Evolutionary conservation across 768 basidiomycete species (phyloP).

Genomic region (Stropharia rugosoannulata): DNA sequence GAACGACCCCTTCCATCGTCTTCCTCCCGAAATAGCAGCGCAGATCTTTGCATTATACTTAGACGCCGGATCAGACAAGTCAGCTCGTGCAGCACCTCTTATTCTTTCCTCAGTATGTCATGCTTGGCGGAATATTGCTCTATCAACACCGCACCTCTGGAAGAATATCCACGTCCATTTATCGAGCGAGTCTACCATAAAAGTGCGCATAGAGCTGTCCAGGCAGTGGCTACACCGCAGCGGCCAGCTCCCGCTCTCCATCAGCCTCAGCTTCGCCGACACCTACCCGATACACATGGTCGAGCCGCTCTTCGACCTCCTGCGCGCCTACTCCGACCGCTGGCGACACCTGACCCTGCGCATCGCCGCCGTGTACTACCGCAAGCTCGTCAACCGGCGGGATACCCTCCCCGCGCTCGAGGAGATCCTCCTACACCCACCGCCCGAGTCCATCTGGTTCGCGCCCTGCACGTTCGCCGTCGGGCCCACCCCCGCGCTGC

Average conservation of each 20-base stretch:
- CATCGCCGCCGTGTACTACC: neutral
- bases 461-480: neutral
- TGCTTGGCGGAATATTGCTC: conserved; percentile 3
- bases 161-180: neutral
- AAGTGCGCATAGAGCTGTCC: neutral
- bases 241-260: neutral
- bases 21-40: conserved; percentile 2
- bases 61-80: neutral
- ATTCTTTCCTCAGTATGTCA: conserved; percentile 3
- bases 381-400: neutral
- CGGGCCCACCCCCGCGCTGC: neutral
- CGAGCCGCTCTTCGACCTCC: neutral
- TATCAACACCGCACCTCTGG: conserved; percentile 3
- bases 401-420: conserved; percentile 1
- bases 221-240: neutral
- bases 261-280: neutral
- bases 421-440: neutral
- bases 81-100: neutral
- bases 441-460: neutral
- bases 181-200: neutral
- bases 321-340: neutral
- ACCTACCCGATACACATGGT: conserved; percentile 1
- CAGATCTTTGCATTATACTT: conserved; percentile 3
- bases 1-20: conserved; percentile 3
- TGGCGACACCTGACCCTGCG: conserved; percentile 1